These are phyloP conservation scores for Croton setiger DNA, from an alignment of 441 rosid species.

Conservation along the genomic window DNA sequence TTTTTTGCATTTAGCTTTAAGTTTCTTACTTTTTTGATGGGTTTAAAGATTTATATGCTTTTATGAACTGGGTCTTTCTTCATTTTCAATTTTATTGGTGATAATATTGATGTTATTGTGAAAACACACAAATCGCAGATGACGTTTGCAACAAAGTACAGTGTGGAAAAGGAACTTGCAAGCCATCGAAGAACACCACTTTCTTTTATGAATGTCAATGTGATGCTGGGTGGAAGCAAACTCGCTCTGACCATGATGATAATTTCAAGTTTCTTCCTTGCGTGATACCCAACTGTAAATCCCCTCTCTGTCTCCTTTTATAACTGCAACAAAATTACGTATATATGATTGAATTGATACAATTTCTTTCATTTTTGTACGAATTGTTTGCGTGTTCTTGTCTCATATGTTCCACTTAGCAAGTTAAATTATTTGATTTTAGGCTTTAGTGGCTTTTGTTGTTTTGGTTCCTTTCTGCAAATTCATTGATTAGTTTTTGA, in stretches of 20 bases:
- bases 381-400: neutral
- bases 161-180: conserved; percentile 83
- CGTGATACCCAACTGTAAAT: conserved; percentile 70
- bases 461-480: neutral
- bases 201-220: conserved; percentile 56
- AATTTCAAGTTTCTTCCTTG: conserved; percentile 78
- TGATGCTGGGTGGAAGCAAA: conserved; percentile 73
- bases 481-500: neutral
- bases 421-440: neutral
- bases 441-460: neutral
- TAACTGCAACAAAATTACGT: neutral
- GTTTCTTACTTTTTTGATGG: neutral
- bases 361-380: neutral
- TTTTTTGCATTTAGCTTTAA: neutral
- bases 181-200: conserved; percentile 35
- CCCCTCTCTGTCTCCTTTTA: conserved; percentile 2
- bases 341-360: neutral
- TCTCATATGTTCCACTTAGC: neutral
- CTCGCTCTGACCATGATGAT: conserved; percentile 25
- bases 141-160: conserved; percentile 47
- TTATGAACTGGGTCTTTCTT: conserved; percentile 15
- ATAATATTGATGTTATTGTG: conserved; percentile 4
- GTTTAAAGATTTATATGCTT: conserved; percentile 6
- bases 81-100: conserved; percentile 12
- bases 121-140: conserved; percentile 29